Conservation (phyloP, 371 early-diverging fungal species). For the Coemansia sp. region DNA sequence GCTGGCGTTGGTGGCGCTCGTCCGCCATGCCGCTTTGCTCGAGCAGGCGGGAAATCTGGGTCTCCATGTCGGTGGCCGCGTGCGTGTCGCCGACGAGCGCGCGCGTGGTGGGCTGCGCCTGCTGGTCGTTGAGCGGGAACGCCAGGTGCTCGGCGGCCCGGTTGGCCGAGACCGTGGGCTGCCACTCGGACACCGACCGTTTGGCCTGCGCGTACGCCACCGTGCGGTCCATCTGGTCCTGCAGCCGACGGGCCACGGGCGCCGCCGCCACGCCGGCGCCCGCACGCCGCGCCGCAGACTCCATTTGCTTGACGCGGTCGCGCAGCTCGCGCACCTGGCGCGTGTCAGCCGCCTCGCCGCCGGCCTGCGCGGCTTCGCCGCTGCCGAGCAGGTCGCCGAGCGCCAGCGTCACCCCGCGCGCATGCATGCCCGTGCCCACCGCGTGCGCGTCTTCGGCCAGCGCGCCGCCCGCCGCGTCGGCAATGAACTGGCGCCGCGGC, state of each 20-base stretch:
- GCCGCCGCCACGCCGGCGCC: slow-evolving; percentile 65
- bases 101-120: slow-evolving; percentile 46
- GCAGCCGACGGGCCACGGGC: slow-evolving; percentile 77
- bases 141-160: slow-evolving; percentile 81
- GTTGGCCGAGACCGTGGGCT: slow-evolving; percentile 75
- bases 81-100: slow-evolving; percentile 63
- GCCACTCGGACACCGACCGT: slow-evolving; percentile 84
- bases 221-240: slow-evolving; percentile 80
- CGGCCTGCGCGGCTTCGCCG: slow-evolving; percentile 58
- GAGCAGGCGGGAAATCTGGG: slow-evolving; percentile 71
- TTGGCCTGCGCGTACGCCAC: slow-evolving; percentile 80
- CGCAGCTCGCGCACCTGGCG: slow-evolving; percentile 40
- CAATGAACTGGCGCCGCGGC: slow-evolving; percentile 38
- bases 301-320: slow-evolving; percentile 30
- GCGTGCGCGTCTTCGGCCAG: slow-evolving; percentile 36
- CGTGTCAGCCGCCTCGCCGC: slow-evolving; percentile 54
- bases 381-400: slow-evolving; percentile 73
- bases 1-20: slow-evolving; percentile 66
- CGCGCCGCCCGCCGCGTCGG: slow-evolving; percentile 21
- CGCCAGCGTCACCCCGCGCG: slow-evolving; percentile 59
- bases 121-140: slow-evolving; percentile 62
- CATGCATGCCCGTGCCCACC: slow-evolving; percentile 29
- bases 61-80: slow-evolving; percentile 71
- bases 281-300: slow-evolving; percentile 39
- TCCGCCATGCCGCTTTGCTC: slow-evolving; percentile 73